A percentile compares a stretch with the other conserved stretches of the same genome.
Evolutionary conservation across 202 grass and related monocot genomes (phyloP).

Genomic region (Brachypodium distachyon): DNA sequence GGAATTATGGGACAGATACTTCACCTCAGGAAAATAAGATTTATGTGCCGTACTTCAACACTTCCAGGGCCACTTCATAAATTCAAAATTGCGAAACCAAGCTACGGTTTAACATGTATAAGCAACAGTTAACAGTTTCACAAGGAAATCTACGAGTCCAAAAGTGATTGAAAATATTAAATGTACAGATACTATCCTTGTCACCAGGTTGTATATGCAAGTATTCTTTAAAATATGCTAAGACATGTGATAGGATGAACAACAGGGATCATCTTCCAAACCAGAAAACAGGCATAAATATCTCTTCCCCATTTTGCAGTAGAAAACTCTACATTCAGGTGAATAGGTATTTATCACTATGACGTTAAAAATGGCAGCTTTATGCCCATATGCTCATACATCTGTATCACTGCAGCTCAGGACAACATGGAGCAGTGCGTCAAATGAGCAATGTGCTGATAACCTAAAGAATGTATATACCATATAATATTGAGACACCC

Average conservation of each 20-base stretch:
- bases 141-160: neutral
- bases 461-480: neutral
- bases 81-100: neutral
- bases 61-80: neutral
- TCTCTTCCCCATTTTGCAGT: neutral
- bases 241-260: neutral
- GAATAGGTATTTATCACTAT: neutral
- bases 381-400: neutral
- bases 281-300: neutral
- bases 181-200: neutral
- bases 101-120: neutral
- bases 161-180: neutral
- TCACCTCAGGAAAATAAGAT: neutral
- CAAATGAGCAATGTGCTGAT: neutral
- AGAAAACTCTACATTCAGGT: neutral
- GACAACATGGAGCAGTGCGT: neutral
- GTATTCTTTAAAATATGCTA: neutral
- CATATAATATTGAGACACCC: neutral
- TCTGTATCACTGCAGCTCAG: neutral
- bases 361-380: neutral
- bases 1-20: neutral
- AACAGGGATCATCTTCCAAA: neutral
- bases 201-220: neutral
- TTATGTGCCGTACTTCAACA: neutral
- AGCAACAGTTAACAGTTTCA: neutral